Evolutionary conservation across 306 rosid genomes (phyloP).

Genomic region (Fragaria iinumae): DNA sequence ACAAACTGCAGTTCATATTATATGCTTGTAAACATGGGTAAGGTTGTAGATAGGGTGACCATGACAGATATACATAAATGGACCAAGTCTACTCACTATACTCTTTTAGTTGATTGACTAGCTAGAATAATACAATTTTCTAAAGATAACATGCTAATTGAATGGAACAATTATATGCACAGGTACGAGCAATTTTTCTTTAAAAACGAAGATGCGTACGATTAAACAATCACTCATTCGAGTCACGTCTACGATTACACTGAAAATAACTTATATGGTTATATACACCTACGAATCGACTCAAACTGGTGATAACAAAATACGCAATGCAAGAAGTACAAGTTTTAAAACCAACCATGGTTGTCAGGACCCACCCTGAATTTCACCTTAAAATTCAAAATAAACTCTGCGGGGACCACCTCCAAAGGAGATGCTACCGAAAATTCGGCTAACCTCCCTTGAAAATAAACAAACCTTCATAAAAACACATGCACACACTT

Average conservation of each 20-base stretch:
- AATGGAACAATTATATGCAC: not conserved
- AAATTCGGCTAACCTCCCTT: too few species aligned
- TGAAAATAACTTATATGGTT: too few species aligned
- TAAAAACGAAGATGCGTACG: too few species aligned
- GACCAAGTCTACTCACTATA: not conserved
- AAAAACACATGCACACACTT: too few species aligned
- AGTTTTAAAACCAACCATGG: too few species aligned
- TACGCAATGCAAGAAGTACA: not conserved
- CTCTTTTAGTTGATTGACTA: not conserved
- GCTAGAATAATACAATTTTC: not conserved
- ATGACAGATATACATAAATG: not conserved
- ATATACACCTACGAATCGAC: rapidly evolving
- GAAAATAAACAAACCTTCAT: too few species aligned
- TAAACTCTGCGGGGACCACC: too few species aligned
- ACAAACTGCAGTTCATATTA: not conserved
- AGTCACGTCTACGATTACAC: too few species aligned
- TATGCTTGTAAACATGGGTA: not conserved
- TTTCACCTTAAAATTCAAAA: too few species aligned
- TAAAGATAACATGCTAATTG: not conserved
- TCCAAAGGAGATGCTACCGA: too few species aligned
- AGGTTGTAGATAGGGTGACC: not conserved
- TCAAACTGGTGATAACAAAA: not conserved
- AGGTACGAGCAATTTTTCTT: not conserved
- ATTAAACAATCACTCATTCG: not conserved
- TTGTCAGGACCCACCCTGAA: too few species aligned